Evolutionary conservation across 352 stramenopile species (phyloP).

Genomic region (Globisporangium acanthophoron): DNA sequence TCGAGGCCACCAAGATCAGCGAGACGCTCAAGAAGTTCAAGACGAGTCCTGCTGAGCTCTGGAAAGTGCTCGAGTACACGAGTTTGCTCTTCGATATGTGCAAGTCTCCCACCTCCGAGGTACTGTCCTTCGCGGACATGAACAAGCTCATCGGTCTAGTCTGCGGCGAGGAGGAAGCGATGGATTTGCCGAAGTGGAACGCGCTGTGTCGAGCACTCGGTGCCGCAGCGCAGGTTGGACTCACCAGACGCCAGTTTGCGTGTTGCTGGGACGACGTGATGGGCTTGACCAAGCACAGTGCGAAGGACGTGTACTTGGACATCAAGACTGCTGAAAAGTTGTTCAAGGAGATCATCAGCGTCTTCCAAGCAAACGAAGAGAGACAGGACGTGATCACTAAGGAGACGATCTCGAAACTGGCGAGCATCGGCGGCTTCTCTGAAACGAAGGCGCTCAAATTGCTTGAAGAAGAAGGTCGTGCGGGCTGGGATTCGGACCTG

Average conservation of each 20-base stretch:
- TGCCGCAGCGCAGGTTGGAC: constrained; percentile 25
- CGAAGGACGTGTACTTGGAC: constrained; percentile 42
- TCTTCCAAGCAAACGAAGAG: constrained; percentile 39
- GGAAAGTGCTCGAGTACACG: constrained; percentile 54
- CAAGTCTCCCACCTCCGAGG: constrained; percentile 18
- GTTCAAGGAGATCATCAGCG: constrained; percentile 29
- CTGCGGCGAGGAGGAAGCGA: constrained; percentile 23
- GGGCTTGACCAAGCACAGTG: constrained; percentile 24
- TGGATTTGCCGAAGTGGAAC: constrained; percentile 27
- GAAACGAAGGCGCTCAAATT: constrained; percentile 18
- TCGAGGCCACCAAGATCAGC: constrained; percentile 34
- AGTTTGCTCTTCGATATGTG: constrained; percentile 45
- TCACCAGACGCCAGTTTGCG: constrained; percentile 46
- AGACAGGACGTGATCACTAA: constrained; percentile 21
- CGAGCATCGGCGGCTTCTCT: constrained; percentile 29
- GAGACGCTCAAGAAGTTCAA: constrained; percentile 45
- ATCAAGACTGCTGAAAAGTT: constrained; percentile 41
- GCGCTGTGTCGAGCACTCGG: constrained; percentile 29
- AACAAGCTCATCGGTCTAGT: constrained; percentile 37
- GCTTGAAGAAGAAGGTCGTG: constrained; percentile 13
- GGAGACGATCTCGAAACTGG: constrained; percentile 31
- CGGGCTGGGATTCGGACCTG: constrained; percentile 28
- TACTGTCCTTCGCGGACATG: constrained; percentile 22
- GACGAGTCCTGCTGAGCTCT: constrained; percentile 33
- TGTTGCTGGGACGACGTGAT: constrained; percentile 50